Evolutionary conservation across 192 early-diverging fungal genomes (phyloP), one percentile per base, ranked within the genome.

Genomic region (Phlyctochytrium bullatum): DNA sequence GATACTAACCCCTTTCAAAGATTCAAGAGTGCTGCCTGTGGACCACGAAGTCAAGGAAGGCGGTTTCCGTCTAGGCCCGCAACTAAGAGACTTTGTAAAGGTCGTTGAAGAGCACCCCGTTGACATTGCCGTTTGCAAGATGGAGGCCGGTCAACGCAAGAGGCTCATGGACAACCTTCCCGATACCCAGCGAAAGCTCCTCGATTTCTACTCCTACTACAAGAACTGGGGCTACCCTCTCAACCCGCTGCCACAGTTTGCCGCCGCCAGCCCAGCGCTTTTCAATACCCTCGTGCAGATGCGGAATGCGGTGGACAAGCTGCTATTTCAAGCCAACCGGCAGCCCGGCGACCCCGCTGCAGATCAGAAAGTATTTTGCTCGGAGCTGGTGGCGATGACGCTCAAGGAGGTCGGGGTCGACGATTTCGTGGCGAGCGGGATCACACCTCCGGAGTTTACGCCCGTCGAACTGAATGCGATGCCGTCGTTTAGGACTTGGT

Each of bases 141-240:
- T 76, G 24, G 63, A 32, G n/a, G 29, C 30, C 4, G 35, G 4
- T n/a, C 36, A 72, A 24, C 62, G 69, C 17, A 51, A 27, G 50
- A 61, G 32, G 35, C 30, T 76, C 54, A 30, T 62, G 27, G 36
- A 17, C 3, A 35, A 66, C 20, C 20, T 66, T 16, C 28, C 50
- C 2, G 33, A 52, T 2, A 66, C 65, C 25, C 57, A 65, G 28
- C 32, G 61, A 36, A 47, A 62, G 10, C 23, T 76, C 3, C 33
- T 76, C 0, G 50, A 68, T 16, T 36, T 76, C 31, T 67, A 76
- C 59, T 27, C 62, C 52, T 3, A 76, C 62, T 76, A 74, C 68
- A 31, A 69, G 31, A 52, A 12, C 36, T 71, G 62, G 61, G 51
- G 61, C 3, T 71, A 71, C 40, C 69, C 69, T 2, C 33, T 71